Evolutionary conservation across 371 early-diverging fungal genomes (phyloP), one percentile per base, ranked within the genome.

Genomic region (Synchytrium microbalum): DNA sequence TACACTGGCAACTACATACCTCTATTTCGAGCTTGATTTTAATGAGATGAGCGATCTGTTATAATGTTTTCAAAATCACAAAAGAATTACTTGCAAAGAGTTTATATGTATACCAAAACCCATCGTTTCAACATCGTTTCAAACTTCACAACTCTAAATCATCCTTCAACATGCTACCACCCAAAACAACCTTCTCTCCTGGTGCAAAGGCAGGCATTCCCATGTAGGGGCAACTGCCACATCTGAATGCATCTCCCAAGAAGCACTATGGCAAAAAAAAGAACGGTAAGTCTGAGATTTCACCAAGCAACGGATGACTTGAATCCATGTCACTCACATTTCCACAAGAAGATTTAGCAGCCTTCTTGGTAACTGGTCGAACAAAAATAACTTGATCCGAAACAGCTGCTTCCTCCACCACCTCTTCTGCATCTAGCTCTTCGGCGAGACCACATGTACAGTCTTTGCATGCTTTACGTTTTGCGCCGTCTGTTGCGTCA

Each of bases 141-240:
- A 5, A 10, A 38, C 46, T 38, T 56, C 29, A 56, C 24, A 56
- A 5, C 24, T 56, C 56, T 31, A 78, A 54, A 56, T 78, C 78
- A 59, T 78, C 78, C 58, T 74, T 73, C 57, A 78, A 67, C 33
- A 75, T 57, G 64, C 74, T 77, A 5, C 77, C 77, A 3, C 67
- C 71, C 46, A 79, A 61, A 24, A 83, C 79, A 54, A 99, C 89
- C 74, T 94, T 91, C 70, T 99, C 93, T 28, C 99, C 99, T 0
- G 93, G 92, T 71, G 92, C 85, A 80, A 99, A 99, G 0, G 99
- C 92, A 28, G 99, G 99, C 90, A 97, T 91, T 56, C 99, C 99
- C 38, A 91, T 74, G 66, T 95, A 99, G 28, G 99, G 99, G 73
- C 99, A 99, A 28, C 89, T 87, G 10, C 88, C 80, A 79, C 99